Percentiles rank a stretch among this genome's conserved stretches.
Conservation (phyloP, 2,329 filamentous ascomycete genomes). For the Botrytis squamosa region DNA sequence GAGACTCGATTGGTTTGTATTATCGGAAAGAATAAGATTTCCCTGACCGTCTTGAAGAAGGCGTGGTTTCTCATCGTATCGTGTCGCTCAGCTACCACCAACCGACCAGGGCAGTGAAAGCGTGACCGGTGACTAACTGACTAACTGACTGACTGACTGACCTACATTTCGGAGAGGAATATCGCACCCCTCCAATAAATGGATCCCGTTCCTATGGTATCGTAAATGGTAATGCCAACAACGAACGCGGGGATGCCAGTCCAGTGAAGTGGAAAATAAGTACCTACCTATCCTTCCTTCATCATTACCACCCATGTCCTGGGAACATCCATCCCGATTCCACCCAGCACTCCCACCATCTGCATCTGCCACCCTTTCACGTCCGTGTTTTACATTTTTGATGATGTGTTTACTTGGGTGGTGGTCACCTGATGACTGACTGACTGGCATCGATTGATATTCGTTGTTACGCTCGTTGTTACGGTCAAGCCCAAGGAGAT, state of each 20-base stretch:
- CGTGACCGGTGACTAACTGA: background rate
- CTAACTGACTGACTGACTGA: background rate
- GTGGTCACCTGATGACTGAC: background rate
- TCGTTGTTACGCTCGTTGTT: background rate
- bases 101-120: background rate
- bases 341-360: background rate
- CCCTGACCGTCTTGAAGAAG: background rate
- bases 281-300: background rate
- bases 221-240: background rate
- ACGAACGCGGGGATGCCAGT: background rate
- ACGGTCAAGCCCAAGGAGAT: conserved; percentile 8
- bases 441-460: background rate
- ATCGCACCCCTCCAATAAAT: background rate
- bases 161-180: background rate
- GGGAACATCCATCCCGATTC: background rate
- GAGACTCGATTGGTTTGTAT: background rate
- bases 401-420: conserved; percentile 3
- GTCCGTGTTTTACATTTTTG: conserved; percentile 15
- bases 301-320: background rate
- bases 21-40: background rate
- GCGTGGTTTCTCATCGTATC: background rate
- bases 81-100: background rate
- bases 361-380: background rate
- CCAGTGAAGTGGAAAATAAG: background rate
- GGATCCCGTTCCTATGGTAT: background rate